A percentile compares a stretch with the other conserved stretches of the same genome.
Conservation (phyloP, 176 grass and related monocot genomes). For the Otatea glauca region DNA sequence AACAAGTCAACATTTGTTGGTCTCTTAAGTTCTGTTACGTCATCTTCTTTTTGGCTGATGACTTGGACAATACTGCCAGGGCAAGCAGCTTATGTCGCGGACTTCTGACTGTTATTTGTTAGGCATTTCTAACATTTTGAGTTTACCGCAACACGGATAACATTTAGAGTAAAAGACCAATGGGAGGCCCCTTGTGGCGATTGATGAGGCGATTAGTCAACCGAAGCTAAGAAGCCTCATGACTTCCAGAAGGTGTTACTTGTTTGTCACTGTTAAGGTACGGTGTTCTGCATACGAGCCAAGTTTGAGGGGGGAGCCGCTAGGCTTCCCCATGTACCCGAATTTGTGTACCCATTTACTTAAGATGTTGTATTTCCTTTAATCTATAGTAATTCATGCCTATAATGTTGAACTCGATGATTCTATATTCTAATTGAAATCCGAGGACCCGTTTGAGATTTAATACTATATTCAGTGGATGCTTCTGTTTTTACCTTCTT, state of each 20-base stretch:
- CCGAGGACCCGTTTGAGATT: constrained; percentile 1
- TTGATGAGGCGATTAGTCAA: constrained; percentile 39
- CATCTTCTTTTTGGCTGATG: constrained; percentile 59
- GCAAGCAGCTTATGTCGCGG: constrained; percentile 41
- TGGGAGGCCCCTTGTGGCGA: constrained; percentile 30
- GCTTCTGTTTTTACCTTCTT: background rate
- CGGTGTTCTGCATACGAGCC: constrained; percentile 36
- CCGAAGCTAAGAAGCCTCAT: constrained; percentile 45
- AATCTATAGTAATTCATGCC: constrained; percentile 48
- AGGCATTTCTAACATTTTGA: constrained; percentile 52
- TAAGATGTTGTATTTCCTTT: constrained; percentile 60
- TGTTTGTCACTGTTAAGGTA: constrained; percentile 47
- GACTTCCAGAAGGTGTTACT: constrained; percentile 33
- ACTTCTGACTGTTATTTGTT: constrained; percentile 50
- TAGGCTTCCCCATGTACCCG: constrained; percentile 54
- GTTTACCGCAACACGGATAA: constrained; percentile 42
- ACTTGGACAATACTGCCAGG: constrained; percentile 65
- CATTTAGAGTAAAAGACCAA: constrained; percentile 50
- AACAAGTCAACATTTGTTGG: constrained; percentile 35
- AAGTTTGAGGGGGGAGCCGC: constrained; percentile 35
- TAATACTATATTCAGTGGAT: constrained; percentile 43
- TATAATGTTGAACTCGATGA: constrained; percentile 47
- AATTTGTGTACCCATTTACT: constrained; percentile 56
- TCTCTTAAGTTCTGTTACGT: constrained; percentile 44
- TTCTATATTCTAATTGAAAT: constrained; percentile 49